Base-by-base conservation (phyloP, 352 stramenopile genomes). In the Pythium apleroticum region DNA sequence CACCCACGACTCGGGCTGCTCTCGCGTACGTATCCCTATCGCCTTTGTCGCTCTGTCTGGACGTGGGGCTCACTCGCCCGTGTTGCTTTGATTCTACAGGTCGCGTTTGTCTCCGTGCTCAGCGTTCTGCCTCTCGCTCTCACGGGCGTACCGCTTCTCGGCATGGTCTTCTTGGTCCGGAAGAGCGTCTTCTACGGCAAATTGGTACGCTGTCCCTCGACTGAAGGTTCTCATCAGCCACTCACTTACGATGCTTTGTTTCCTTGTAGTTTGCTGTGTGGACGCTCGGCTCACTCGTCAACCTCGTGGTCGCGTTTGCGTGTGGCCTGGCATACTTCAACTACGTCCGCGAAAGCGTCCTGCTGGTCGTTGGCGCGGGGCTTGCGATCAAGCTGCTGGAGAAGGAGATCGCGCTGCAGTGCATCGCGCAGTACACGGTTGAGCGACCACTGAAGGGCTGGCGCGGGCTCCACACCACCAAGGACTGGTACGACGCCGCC, bases 401-500 rank as follows among this genome's bases (percentile, higher is more conserved):
- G 48, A 92, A 91, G 58, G 73, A 86, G 55, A 53, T 88, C 22
- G 78, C 80, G 0, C 59, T 93, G 50, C 81, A 73, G 28, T 92
- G 86, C 65, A 85, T 95, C 17, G 87, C 83, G 8, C 83, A 93
- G 66, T 95, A 91, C 52, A 84, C 81, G 30, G 76, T 68, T 22
- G 80, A 91, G 53, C 81, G 87, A 0, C 70, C 75, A 25, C 68
- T 91, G 25, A 77, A 81, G 4, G 87, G 87, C 17, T 95, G 87
- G 87, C 73, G 82, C 48, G 87, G 85, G 0, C 73, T 95, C 1
- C 85, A 91, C 62, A 95, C 85, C 1, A 95, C 87, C 7, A 86
- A 85, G 43, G 87, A 95, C 66, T 95, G 86, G 84, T 95, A 95
- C 60, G 87, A 95, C 67, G 78, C 84, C 33, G 84, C 87, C 11